Base-by-base conservation (phyloP, 768 basidiomycete genomes). In the Russula sp. region DNA sequence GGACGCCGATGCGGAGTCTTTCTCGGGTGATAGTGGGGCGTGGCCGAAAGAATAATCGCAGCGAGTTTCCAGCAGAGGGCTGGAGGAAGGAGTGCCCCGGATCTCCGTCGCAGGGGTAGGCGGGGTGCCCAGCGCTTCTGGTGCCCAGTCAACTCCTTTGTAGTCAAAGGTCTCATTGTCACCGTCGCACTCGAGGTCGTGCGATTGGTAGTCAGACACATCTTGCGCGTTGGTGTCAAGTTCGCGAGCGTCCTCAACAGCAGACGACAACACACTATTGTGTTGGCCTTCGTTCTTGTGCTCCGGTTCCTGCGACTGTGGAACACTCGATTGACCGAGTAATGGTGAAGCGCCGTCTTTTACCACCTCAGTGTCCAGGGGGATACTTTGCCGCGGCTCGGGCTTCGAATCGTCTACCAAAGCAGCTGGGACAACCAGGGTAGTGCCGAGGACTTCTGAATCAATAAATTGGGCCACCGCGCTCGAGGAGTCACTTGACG, bases 151-250 rank as follows among this genome's bases (percentile, higher is more conserved):
- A 16, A 64, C 34, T 45, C 49, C 58, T 45, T 40, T 45, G 44
- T 52, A 64, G n/a, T 60, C 58, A 34, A 60, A 60, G 9, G 40
- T 56, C 32, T 60, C 59, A 8, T 49, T 47, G 9, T 58, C 58
- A 20, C 10, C 47, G 13, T 59, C 45, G 48, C 40, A 14, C 20
- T 55, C 63, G 13, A 48, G 14, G 8, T 50, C 44, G 48, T 8
- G 8, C 1, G 53, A 35, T 37, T 40, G 37, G 20, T 50, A 32
- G 22, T 8, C 22, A 35, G 32, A 50, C 32, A 42, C 37, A 6
- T 49, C 58, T 6, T 34, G 20, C 13, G 11, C 52, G 27, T 45
- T 39, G 45, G 6, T 6, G 45, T 56, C 54, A 5, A 45, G 34
- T 20, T 39, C 35, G 32, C 32, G n/a, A 5, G 48, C 27, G 6